Conservation (phyloP, 805 yeast genomes). For the Scheffersomyces lignosus region DNA sequence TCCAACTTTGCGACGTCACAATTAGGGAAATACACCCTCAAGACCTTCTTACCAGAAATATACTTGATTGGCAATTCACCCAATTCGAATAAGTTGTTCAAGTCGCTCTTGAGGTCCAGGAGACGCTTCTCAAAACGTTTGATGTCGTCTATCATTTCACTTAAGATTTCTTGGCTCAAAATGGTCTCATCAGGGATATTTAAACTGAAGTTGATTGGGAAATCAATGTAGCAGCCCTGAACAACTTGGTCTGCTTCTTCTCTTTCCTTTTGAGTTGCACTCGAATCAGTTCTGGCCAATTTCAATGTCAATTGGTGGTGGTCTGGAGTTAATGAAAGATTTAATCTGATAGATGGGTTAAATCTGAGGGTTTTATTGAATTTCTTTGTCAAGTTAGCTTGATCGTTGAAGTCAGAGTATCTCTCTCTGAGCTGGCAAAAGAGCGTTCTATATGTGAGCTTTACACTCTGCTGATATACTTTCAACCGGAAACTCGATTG, state of each 20-base stretch:
- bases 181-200: slow-evolving; percentile 34
- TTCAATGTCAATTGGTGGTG: slow-evolving; percentile 19
- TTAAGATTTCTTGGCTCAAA: slow-evolving; percentile 30
- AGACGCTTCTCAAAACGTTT: slow-evolving; percentile 41
- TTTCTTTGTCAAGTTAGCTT: not conserved
- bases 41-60: slow-evolving; percentile 33
- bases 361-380: slow-evolving; percentile 1
- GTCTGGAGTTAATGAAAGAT: slow-evolving; percentile 27
- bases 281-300: slow-evolving; percentile 19
- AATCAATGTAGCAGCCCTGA: slow-evolving; percentile 35
- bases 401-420: not conserved
- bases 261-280: slow-evolving; percentile 18
- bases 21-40: slow-evolving; percentile 71
- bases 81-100: slow-evolving; percentile 49
- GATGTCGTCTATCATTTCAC: slow-evolving; percentile 63
- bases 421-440: slow-evolving; percentile 9
- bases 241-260: slow-evolving; percentile 12
- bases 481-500: slow-evolving; percentile 19
- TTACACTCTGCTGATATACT: slow-evolving; percentile 17
- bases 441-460: slow-evolving; percentile 18
- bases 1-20: slow-evolving; percentile 61
- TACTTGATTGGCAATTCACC: slow-evolving; percentile 67
- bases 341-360: slow-evolving; percentile 20
- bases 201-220: slow-evolving; percentile 28
- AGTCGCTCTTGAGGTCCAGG: slow-evolving; percentile 43